These are phyloP conservation scores for Aspergillus kassunensis DNA, from an alignment of 495 filamentous ascomycete species.

Conservation along the genomic window DNA sequence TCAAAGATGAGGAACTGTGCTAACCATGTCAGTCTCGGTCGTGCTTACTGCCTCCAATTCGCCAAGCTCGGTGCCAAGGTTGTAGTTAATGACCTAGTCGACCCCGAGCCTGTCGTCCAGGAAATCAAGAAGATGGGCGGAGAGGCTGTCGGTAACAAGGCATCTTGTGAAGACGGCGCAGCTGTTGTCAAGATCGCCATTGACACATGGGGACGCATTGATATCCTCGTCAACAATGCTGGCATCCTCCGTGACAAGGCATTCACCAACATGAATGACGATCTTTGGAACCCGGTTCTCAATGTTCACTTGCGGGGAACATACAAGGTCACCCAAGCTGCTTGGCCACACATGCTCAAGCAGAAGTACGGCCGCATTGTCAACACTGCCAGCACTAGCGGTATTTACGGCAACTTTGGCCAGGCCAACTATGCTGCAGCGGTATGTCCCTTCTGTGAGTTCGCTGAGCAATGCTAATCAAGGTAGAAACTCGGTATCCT, in stretches of 20 bases:
- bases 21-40: slow-evolving; percentile 64
- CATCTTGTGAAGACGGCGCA: slow-evolving; percentile 90
- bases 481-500: slow-evolving; percentile 79
- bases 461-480: not conserved
- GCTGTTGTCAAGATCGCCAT: slow-evolving; percentile 89
- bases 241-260: slow-evolving; percentile 98
- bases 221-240: slow-evolving; percentile 95
- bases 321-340: slow-evolving; percentile 95
- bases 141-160: slow-evolving; percentile 90
- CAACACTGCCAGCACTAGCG: slow-evolving; percentile 94
- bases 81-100: slow-evolving; percentile 90
- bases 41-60: slow-evolving; percentile 87
- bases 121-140: slow-evolving; percentile 91
- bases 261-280: slow-evolving; percentile 96
- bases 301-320: slow-evolving; percentile 92
- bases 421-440: slow-evolving; percentile 97
- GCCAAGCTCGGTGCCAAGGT: slow-evolving; percentile 85
- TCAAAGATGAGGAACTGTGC: not conserved
- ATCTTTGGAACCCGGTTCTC: slow-evolving; percentile 87
- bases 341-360: slow-evolving; percentile 96
- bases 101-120: slow-evolving; percentile 87
- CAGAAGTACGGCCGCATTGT: slow-evolving; percentile 97
- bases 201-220: slow-evolving; percentile 88
- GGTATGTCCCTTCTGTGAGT: slow-evolving; percentile 35
- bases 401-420: slow-evolving; percentile 98